phyloP scores from a whole-genome alignment of 139 green algal genomes.

The Picochlorum sp. region DNA sequence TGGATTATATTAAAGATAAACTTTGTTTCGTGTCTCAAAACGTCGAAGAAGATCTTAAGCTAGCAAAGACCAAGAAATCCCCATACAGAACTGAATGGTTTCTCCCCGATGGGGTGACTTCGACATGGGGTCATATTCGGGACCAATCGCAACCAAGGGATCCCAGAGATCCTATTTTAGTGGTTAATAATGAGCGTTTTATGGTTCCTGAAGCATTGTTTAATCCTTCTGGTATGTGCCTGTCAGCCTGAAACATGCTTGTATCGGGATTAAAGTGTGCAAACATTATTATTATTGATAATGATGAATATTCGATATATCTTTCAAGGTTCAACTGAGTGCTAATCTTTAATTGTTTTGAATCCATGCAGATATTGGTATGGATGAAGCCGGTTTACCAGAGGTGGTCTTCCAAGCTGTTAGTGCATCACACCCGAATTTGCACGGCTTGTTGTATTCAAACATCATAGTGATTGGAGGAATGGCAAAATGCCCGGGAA shows the following conservation, averaged over 20 bases:
- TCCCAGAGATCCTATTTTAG: constrained; percentile 33
- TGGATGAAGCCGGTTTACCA: constrained; percentile 35
- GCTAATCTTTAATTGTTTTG: background rate
- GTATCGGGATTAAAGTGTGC: background rate
- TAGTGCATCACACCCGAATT: constrained; percentile 34
- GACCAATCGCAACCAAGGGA: constrained; percentile 1
- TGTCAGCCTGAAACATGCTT: too few species aligned
- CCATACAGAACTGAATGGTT: constrained; percentile 63
- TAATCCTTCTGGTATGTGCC: constrained; percentile 50
- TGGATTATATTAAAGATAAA: constrained; percentile 89
- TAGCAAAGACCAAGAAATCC: constrained; percentile 21
- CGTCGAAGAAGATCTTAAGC: constrained; percentile 30
- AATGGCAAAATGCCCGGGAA: constrained; percentile 44
- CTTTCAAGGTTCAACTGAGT: background rate
- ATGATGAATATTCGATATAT: background rate
- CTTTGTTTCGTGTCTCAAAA: constrained; percentile 76
- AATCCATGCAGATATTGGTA: constrained; percentile 41
- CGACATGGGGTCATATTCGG: constrained; percentile 64
- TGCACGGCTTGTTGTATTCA: constrained; percentile 63
- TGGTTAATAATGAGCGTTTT: constrained; percentile 95
- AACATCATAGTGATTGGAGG: constrained; percentile 62
- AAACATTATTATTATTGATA: constrained; percentile 21
- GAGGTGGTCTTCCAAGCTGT: constrained; percentile 37
- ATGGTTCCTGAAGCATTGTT: constrained; percentile 90
- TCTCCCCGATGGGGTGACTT: constrained; percentile 83